Conservation (phyloP, 2,329 filamentous ascomycete genomes). For the Fonsecaea nubica region DNA sequence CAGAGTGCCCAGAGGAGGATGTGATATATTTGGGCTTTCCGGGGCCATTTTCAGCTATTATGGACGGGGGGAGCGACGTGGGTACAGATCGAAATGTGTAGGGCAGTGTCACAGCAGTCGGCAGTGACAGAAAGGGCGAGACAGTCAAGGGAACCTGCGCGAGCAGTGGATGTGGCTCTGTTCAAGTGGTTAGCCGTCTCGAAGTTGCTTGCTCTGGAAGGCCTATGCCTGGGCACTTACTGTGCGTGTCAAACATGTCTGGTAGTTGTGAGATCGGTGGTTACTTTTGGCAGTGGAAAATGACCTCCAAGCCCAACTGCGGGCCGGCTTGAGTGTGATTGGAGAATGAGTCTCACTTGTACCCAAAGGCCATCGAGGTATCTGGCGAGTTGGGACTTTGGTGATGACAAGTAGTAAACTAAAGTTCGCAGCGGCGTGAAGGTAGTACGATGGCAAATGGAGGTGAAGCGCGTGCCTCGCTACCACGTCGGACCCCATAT, state of each 20-base stretch:
- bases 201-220: not conserved
- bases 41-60: constrained; percentile 58
- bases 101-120: constrained; percentile 85
- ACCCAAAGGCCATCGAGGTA: constrained; percentile 2
- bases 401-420: not conserved
- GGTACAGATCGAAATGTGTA: constrained; percentile 95
- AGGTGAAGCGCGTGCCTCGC: constrained; percentile 28
- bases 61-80: constrained; percentile 79
- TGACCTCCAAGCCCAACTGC: not conserved
- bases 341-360: not conserved
- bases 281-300: not conserved
- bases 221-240: constrained; percentile 43
- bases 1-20: constrained; percentile 78
- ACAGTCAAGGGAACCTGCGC: constrained; percentile 92
- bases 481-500: constrained; percentile 15
- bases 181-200: constrained; percentile 20
- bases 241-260: constrained; percentile 54
- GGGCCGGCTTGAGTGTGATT: not conserved
- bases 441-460: not conserved
- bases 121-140: constrained; percentile 90
- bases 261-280: not conserved
- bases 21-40: constrained; percentile 74
- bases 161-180: constrained; percentile 82
- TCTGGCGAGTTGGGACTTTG: constrained; percentile 1
- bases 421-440: not conserved